phyloP scores from a whole-genome alignment of 371 early-diverging fungal species.

The Circinella umbellata region DNA sequence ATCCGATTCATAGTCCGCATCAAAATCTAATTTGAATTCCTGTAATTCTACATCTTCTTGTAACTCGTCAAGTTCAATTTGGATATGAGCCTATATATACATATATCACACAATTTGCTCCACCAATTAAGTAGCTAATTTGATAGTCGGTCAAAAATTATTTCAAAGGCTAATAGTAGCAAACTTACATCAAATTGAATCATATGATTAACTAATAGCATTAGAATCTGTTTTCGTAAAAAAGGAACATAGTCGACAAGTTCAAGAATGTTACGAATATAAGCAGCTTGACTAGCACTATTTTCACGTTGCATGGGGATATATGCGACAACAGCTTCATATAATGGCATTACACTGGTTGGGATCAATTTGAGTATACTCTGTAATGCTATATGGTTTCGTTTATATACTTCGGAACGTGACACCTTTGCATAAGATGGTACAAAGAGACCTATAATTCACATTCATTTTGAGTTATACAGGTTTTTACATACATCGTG shows the following conservation, averaged over 20 bases:
- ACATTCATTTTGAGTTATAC: too few species aligned
- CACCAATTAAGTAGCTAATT: too few species aligned
- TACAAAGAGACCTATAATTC: slow-evolving; percentile 24
- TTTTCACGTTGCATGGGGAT: slow-evolving; percentile 84
- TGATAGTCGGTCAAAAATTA: too few species aligned
- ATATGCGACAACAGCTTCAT: slow-evolving; percentile 62
- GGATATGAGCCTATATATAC: slow-evolving; percentile 78
- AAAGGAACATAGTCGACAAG: slow-evolving; percentile 79
- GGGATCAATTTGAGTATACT: slow-evolving; percentile 79
- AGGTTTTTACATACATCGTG: too few species aligned
- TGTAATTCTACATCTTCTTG: slow-evolving; percentile 74
- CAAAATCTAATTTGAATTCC: slow-evolving; percentile 41
- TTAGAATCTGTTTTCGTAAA: slow-evolving; percentile 74
- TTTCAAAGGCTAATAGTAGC: neutral
- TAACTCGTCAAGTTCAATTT: slow-evolving; percentile 90
- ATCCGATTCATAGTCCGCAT: slow-evolving; percentile 50
- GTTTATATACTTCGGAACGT: slow-evolving; percentile 53
- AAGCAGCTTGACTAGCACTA: slow-evolving; percentile 69
- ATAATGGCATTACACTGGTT: slow-evolving; percentile 72
- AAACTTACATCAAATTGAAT: slow-evolving; percentile 85
- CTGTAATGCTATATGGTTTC: slow-evolving; percentile 71
- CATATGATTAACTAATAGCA: slow-evolving; percentile 78
- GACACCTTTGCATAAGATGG: slow-evolving; percentile 30
- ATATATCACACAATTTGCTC: too few species aligned
- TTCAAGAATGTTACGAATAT: slow-evolving; percentile 75